phyloP scores from a whole-genome alignment of 139 green algal genomes.

The Ettlia oleoabundans region DNA sequence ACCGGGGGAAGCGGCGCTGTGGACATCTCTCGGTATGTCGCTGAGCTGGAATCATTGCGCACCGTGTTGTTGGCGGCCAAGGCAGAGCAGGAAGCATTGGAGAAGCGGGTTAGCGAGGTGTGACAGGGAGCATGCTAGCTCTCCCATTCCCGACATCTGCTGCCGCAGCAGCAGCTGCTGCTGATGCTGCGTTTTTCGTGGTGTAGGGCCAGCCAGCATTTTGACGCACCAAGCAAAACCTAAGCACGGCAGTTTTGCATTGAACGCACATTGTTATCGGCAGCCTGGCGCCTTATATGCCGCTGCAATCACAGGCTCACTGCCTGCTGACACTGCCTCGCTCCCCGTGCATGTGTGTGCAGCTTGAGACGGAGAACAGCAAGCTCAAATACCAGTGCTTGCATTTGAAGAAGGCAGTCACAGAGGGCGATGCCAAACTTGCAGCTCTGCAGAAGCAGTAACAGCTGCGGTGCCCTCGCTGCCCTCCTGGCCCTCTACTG shows the following conservation, averaged over 20 bases:
- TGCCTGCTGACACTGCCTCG: no score
- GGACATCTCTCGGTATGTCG: slow-evolving; percentile 30
- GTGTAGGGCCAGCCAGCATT: neutral
- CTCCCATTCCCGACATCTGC: no score
- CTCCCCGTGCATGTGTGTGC: no score
- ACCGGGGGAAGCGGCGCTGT: neutral
- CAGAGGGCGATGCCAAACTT: slow-evolving; percentile 42
- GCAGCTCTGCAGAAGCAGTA: slow-evolving; percentile 5
- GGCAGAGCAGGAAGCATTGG: slow-evolving; percentile 34
- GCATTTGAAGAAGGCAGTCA: slow-evolving; percentile 50
- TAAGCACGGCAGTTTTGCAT: neutral
- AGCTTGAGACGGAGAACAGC: slow-evolving; percentile 47
- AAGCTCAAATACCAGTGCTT: slow-evolving; percentile 55
- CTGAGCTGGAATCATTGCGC: slow-evolving; percentile 33
- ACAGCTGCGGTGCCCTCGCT: neutral
- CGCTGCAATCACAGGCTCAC: no score
- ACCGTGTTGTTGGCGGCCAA: slow-evolving; percentile 35
- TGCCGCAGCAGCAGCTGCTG: no score
- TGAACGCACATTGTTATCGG: no score
- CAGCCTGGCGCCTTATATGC: no score
- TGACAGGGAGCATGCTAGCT: no score
- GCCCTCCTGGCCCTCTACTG: neutral
- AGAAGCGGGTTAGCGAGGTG: slow-evolving; percentile 34
- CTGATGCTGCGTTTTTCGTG: neutral
- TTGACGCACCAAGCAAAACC: neutral